Base-by-base conservation (phyloP, 139 green algal genomes). In the Dunaliella primolecta region DNA sequence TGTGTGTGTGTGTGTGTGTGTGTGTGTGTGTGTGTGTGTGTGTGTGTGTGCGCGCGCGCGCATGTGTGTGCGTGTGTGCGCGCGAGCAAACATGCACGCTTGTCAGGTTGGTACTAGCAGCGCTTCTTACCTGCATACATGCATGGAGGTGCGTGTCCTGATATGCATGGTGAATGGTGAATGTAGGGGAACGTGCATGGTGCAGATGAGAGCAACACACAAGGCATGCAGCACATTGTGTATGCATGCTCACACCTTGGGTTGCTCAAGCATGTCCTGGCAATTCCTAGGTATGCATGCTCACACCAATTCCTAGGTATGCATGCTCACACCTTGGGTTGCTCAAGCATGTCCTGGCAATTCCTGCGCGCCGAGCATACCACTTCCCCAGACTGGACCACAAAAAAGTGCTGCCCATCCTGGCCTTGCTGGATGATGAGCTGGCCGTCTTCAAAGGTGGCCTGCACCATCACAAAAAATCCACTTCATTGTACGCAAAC, bases 401-500 rank as follows among this genome's bases (percentile, higher is more conserved):
- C 78, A 70, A 87, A 87, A 57, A 87, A 87, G 57, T 87, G 78
- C 25, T 85, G 38, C 1, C 92, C 89, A 33, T 90, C 81, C 27
- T 92, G 87, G 36, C 90, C 92, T 81, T 92, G 87, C 31, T 86
- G 83, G 36, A 93, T 89, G 57, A 93, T 87, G 75, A 89, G 82
- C 75, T 94, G 81, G 23, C 92, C 92, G n/a, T 90, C 82, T 46
- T 91, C 57, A n/a, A 92, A 91, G 3, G 35, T 78, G 31, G 85
- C 78, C 82, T 84, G 72, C 36, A 3, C 77, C 57, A 64, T 55
- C n/a, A n/a, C n/a, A n/a, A n/a, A n/a, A n/a, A n/a, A n/a, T n/a
- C n/a, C n/a, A n/a, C n/a, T n/a, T n/a, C n/a, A n/a, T n/a, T n/a
- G n/a, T n/a, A n/a, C n/a, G n/a, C n/a, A n/a, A n/a, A n/a, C n/a